Evolutionary conservation across 768 basidiomycete species (phyloP).

Genomic region (Phallus indusiatus): DNA sequence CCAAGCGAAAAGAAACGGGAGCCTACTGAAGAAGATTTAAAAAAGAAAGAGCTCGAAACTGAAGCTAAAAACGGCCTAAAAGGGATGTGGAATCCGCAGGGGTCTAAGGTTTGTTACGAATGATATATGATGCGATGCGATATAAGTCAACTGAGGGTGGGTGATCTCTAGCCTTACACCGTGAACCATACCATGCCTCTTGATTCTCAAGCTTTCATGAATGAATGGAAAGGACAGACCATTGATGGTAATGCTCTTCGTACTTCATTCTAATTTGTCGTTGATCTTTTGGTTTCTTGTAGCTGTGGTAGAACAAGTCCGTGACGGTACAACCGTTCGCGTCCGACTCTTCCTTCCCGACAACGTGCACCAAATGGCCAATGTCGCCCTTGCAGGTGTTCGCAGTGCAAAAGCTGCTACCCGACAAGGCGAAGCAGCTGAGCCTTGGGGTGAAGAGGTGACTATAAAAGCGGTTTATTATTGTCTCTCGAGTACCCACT

Average conservation of each 20-base stretch:
- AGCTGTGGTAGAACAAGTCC: constrained; percentile 92
- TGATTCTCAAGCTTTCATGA: constrained; percentile 82
- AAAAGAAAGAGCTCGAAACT: constrained; percentile 61
- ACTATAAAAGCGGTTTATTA: constrained; percentile 1
- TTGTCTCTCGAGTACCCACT: constrained; percentile 14
- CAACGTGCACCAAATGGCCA: constrained; percentile 83
- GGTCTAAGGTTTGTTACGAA: constrained; percentile 43
- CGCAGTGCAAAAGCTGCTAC: constrained; percentile 61
- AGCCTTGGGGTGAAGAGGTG: constrained; percentile 87
- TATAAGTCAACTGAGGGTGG: neutral
- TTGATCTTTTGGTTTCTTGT: neutral
- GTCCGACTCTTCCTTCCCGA: constrained; percentile 82
- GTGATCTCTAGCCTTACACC: constrained; percentile 43
- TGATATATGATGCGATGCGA: neutral
- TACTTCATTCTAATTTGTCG: neutral
- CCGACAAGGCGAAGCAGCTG: constrained; percentile 68
- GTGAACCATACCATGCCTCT: constrained; percentile 84
- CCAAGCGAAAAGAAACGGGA: constrained; percentile 83
- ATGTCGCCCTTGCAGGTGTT: constrained; percentile 76
- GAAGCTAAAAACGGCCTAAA: constrained; percentile 67
- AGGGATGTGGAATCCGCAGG: constrained; percentile 83
- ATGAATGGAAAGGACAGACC: constrained; percentile 84
- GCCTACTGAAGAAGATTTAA: constrained; percentile 66
- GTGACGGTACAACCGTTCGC: constrained; percentile 86
- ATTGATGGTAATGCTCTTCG: constrained; percentile 54